phyloP scores from a whole-genome alignment of 352 stramenopile genomes.

The Phytophthora sp. region DNA sequence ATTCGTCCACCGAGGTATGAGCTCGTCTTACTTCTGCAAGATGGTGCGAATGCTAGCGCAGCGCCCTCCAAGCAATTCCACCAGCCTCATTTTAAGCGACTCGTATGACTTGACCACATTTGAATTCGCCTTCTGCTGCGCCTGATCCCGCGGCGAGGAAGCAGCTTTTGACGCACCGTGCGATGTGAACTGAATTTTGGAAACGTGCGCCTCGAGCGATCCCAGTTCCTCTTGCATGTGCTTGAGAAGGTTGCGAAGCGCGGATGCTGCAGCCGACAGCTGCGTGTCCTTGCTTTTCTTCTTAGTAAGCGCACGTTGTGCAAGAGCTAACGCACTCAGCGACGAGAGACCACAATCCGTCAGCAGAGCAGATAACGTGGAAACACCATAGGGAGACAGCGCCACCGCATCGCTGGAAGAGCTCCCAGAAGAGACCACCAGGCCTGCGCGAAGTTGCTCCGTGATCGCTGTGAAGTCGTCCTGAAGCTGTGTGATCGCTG shows the following conservation, averaged over 20 bases:
- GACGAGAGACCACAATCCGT: conserved; percentile 66
- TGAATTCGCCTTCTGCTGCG: conserved; percentile 32
- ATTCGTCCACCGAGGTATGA: too few relatives aligned
- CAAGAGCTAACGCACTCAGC: conserved; percentile 50
- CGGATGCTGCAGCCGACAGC: conserved; percentile 23
- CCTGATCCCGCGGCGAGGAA: conserved; percentile 6
- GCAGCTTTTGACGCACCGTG: not conserved
- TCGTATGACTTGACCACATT: conserved; percentile 55
- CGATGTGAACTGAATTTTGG: conserved; percentile 30
- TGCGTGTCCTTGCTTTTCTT: conserved; percentile 75
- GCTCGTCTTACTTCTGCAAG: conserved; percentile 63
- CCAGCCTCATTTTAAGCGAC: conserved; percentile 37
- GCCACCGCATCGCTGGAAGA: conserved; percentile 7
- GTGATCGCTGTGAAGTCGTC: conserved; percentile 35
- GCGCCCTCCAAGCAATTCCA: conserved; percentile 42
- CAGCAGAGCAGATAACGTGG: conserved; percentile 56
- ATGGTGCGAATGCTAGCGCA: conserved; percentile 40
- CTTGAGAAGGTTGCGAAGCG: conserved; percentile 65
- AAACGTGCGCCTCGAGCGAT: conserved; percentile 45
- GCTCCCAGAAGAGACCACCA: conserved; percentile 19
- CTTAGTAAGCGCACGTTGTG: conserved; percentile 51
- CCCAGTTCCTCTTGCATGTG: conserved; percentile 58
- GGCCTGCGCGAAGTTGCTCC: conserved; percentile 17
- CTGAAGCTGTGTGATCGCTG: conserved; percentile 30
- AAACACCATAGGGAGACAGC: conserved; percentile 61